Conservation (phyloP, 1,284 basidiomycete genomes). For the Marasmius fiardii region DNA sequence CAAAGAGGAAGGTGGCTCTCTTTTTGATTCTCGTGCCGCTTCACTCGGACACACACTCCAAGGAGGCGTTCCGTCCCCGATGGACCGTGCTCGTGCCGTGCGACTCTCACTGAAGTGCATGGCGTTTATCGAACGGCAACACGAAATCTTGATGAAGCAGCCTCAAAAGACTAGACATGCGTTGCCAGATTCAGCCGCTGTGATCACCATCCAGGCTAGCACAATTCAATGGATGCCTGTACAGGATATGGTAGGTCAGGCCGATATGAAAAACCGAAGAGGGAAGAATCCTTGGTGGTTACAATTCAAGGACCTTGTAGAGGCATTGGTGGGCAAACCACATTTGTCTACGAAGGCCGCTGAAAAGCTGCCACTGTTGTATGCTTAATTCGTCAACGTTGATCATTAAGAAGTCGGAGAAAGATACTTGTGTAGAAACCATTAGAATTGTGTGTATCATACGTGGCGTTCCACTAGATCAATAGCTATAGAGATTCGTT, state of each 20-base stretch:
- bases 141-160: slow-evolving; percentile 46
- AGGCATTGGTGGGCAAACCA: slow-evolving; percentile 64
- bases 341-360: slow-evolving; percentile 33
- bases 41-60: slow-evolving; percentile 96
- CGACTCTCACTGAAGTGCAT: slow-evolving; percentile 91
- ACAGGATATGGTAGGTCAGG: slow-evolving; percentile 78
- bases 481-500: too few relatives aligned
- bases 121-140: slow-evolving; percentile 88
- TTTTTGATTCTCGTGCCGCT: slow-evolving; percentile 95
- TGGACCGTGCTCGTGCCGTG: slow-evolving; percentile 90
- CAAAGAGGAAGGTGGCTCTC: slow-evolving; percentile 84
- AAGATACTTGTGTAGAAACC: neutral
- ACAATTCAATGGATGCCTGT: slow-evolving; percentile 81
- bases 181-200: slow-evolving; percentile 70
- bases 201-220: slow-evolving; percentile 88
- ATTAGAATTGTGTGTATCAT: neutral
- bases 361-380: neutral
- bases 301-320: slow-evolving; percentile 64
- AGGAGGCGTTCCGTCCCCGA: slow-evolving; percentile 91
- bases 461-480: too few relatives aligned
- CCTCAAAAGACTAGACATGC: slow-evolving; percentile 49
- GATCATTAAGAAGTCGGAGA: too few relatives aligned
- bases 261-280: slow-evolving; percentile 88
- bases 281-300: slow-evolving; percentile 87
- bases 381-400: too few relatives aligned